These are phyloP conservation scores for Galium porrigens DNA, from an alignment of 305 asterid species.

Conservation along the genomic window DNA sequence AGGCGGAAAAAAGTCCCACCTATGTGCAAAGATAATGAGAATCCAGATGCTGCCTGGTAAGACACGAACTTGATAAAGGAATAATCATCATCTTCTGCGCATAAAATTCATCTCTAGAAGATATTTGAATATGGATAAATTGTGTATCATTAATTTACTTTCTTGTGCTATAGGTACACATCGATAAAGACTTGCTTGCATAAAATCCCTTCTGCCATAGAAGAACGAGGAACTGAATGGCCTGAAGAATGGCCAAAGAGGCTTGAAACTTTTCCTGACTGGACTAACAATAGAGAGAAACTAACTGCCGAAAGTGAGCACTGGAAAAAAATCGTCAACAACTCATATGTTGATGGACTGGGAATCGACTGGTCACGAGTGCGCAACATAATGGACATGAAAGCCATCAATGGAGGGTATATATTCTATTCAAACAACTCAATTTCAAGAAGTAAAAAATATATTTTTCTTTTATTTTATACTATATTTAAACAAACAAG, in stretches of 20 bases:
- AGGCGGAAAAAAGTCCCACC: conserved; percentile 74
- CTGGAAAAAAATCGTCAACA: conserved; percentile 71
- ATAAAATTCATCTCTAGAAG: neutral
- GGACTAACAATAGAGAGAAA: conserved; percentile 62
- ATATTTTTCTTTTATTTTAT: neutral
- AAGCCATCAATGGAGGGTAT: conserved; percentile 90
- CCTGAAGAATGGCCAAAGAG: conserved; percentile 91
- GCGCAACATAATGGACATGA: conserved; percentile 83
- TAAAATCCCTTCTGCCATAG: conserved; percentile 58
- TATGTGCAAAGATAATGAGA: conserved; percentile 68
- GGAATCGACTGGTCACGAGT: conserved; percentile 80
- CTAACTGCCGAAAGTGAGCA: conserved; percentile 54
- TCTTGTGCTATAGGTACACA: conserved; percentile 39
- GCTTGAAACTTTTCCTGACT: conserved; percentile 69
- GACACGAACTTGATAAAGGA: conserved; percentile 3
- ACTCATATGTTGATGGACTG: conserved; percentile 58
- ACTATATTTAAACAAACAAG: too few relatives aligned
- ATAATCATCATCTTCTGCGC: neutral
- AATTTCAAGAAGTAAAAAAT: neutral
- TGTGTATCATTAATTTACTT: neutral
- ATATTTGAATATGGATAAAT: conserved; percentile 2
- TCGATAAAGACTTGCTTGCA: conserved; percentile 56
- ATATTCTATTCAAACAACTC: conserved; percentile 9
- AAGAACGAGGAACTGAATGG: conserved; percentile 91
- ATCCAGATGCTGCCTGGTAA: conserved; percentile 91